phyloP scores from a whole-genome alignment of 768 basidiomycete genomes.

The Collybia sordida region DNA sequence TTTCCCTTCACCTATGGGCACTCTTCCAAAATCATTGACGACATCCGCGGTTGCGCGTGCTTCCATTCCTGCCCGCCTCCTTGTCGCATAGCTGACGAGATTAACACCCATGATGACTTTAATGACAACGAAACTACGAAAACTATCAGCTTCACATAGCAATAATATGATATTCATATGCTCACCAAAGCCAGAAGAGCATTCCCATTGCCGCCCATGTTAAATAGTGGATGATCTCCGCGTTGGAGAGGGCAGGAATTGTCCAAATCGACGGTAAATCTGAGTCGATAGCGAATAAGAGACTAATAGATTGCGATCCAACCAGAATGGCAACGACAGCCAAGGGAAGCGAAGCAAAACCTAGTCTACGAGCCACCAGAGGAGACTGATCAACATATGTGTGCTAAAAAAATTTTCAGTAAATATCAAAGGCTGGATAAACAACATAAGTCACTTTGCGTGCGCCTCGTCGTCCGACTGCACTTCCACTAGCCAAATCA shows the following conservation, averaged over 20 bases:
- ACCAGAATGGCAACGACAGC: constrained; percentile 81
- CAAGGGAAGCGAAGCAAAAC: constrained; percentile 90
- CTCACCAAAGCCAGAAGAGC: constrained; percentile 84
- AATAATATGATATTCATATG: constrained; percentile 18
- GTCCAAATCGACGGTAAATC: constrained; percentile 45
- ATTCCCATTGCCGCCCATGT: constrained; percentile 68
- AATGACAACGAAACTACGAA: constrained; percentile 71
- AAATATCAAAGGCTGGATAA: neutral
- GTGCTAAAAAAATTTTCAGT: constrained; percentile 47
- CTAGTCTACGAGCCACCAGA: constrained; percentile 88
- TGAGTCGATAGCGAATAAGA: constrained; percentile 55
- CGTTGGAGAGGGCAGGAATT: constrained; percentile 41
- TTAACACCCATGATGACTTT: constrained; percentile 94
- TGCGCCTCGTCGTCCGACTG: constrained; percentile 62
- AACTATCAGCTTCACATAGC: neutral
- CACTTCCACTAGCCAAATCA: constrained; percentile 82
- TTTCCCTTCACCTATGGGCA: constrained; percentile 87
- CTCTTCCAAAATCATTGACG: constrained; percentile 86
- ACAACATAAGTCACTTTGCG: constrained; percentile 54
- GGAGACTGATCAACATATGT: constrained; percentile 95
- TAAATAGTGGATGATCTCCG: constrained; percentile 49
- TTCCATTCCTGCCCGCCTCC: constrained; percentile 76
- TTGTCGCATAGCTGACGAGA: constrained; percentile 79
- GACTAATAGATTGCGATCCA: constrained; percentile 65
- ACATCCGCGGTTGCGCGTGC: constrained; percentile 69